A percentile compares a stretch with the other conserved stretches of the same genome.
These are phyloP conservation scores for Stephania yunnanensis DNA, from an alignment of 164 flowering plant species.

Conservation along the genomic window DNA sequence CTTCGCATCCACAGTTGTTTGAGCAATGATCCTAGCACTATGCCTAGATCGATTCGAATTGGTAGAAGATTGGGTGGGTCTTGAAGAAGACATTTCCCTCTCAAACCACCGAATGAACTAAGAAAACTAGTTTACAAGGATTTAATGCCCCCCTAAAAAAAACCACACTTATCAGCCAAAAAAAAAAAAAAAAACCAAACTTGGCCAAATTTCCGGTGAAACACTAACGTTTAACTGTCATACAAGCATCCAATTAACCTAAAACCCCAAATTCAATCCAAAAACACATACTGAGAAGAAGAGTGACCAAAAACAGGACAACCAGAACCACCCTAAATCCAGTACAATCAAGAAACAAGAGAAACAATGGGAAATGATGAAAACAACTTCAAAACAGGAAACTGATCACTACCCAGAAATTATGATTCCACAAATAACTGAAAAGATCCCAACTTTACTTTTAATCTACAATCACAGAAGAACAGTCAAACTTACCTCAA, in stretches of 20 bases:
- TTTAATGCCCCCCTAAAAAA: too few species aligned
- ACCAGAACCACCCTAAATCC: not conserved
- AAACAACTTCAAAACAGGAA: not conserved
- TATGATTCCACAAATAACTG: not conserved
- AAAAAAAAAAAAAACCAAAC: not conserved
- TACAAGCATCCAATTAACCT: too few species aligned
- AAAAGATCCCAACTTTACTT: not conserved
- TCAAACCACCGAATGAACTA: not conserved
- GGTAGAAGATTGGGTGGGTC: conserved; percentile 55
- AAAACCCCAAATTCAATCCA: not conserved
- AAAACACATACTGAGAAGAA: not conserved
- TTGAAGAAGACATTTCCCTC: conserved; percentile 53
- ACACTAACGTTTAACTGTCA: too few species aligned
- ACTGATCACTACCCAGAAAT: not conserved
- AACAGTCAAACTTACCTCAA: too few species aligned
- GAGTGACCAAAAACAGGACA: not conserved
- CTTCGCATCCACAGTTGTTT: conserved; percentile 86
- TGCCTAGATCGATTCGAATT: conserved; percentile 59
- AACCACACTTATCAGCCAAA: too few species aligned
- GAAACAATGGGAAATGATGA: not conserved
- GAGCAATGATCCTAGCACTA: conserved; percentile 76
- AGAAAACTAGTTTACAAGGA: not conserved
- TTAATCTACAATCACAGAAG: too few species aligned
- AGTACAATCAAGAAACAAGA: not conserved
- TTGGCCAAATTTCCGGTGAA: not conserved